phyloP scores from a whole-genome alignment of 1,284 basidiomycete genomes.

The Ganoderma lingzhi region DNA sequence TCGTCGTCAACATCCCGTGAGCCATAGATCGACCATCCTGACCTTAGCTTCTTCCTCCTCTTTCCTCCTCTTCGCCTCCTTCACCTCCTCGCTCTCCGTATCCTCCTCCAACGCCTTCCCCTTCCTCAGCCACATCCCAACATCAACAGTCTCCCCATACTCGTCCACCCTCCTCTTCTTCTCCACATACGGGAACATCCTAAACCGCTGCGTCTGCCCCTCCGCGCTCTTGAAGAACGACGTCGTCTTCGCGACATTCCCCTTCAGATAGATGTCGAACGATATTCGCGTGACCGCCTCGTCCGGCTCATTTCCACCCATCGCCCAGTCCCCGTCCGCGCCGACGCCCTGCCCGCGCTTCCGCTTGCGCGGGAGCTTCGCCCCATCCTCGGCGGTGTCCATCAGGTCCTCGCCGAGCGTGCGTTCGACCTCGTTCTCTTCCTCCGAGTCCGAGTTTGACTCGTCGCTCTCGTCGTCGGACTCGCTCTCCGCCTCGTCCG shows the following conservation, averaged over 20 bases:
- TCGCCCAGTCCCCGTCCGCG: conserved; percentile 72
- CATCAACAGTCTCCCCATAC: conserved; percentile 95
- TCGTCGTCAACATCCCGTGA: conserved; percentile 19
- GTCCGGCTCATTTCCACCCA: conserved; percentile 64
- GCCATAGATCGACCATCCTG: background rate
- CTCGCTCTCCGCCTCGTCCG: conserved; percentile 77
- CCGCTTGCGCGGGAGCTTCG: conserved; percentile 37
- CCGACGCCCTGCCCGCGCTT: conserved; percentile 52
- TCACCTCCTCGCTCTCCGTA: conserved; percentile 82
- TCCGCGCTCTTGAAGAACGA: conserved; percentile 85
- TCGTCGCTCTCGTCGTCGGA: conserved; percentile 66
- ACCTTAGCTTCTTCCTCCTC: conserved; percentile 88
- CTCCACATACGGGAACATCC: conserved; percentile 98
- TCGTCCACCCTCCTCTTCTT: conserved; percentile 92
- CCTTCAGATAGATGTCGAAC: conserved; percentile 97
- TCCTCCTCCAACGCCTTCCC: conserved; percentile 90
- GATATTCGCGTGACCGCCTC: conserved; percentile 81
- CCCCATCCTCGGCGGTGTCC: conserved; percentile 48
- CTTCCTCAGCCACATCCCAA: conserved; percentile 92
- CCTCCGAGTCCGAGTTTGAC: conserved; percentile 65
- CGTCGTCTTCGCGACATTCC: conserved; percentile 84
- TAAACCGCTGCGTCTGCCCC: conserved; percentile 78
- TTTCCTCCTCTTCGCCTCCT: conserved; percentile 75
- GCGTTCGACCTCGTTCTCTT: conserved; percentile 76
- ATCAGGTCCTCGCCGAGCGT: conserved; percentile 61